A percentile compares a stretch with the other conserved stretches of the same genome.
Evolutionary conservation across 352 stramenopile genomes (phyloP).

Genomic region (Phytophthora aleatoria): DNA sequence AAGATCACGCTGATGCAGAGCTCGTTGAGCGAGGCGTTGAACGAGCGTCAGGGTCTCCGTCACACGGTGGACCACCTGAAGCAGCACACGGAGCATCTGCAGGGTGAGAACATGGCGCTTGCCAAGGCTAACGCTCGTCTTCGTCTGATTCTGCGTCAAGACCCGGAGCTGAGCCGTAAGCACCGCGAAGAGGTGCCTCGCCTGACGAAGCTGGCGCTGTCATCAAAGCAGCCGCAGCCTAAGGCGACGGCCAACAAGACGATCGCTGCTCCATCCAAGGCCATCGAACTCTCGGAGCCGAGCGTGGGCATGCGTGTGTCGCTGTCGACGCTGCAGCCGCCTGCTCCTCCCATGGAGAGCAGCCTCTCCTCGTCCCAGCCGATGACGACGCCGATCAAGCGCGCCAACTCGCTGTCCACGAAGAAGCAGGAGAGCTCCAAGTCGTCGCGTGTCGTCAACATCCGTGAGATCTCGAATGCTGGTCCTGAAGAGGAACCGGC

Average conservation of each 20-base stretch:
- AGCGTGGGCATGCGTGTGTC: constrained; percentile 51
- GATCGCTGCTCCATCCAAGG: constrained; percentile 34
- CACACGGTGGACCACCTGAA: constrained; percentile 75
- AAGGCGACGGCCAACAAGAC: constrained; percentile 50
- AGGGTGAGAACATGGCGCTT: constrained; percentile 84
- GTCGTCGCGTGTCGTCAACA: constrained; percentile 80
- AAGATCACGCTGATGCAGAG: constrained; percentile 82
- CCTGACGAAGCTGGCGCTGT: constrained; percentile 80
- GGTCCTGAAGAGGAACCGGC: constrained; percentile 43
- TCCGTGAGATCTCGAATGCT: constrained; percentile 56
- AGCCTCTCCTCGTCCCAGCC: constrained; percentile 22
- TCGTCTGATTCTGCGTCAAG: constrained; percentile 82
- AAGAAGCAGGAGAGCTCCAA: constrained; percentile 69
- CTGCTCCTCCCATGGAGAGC: constrained; percentile 37
- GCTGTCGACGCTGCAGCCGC: constrained; percentile 52
- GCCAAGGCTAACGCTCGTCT: constrained; percentile 85
- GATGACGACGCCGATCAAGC: constrained; percentile 57
- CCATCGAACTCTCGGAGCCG: constrained; percentile 51
- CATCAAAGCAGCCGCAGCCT: constrained; percentile 69
- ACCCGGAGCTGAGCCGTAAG: constrained; percentile 84
- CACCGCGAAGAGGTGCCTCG: constrained; percentile 85
- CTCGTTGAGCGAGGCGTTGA: constrained; percentile 72
- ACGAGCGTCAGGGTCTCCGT: constrained; percentile 72
- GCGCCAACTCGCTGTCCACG: constrained; percentile 57
- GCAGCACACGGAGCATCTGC: constrained; percentile 78